Evolutionary conservation across 2,329 filamentous ascomycete genomes (phyloP).

Genomic region (Diaporthe aspalathi): DNA sequence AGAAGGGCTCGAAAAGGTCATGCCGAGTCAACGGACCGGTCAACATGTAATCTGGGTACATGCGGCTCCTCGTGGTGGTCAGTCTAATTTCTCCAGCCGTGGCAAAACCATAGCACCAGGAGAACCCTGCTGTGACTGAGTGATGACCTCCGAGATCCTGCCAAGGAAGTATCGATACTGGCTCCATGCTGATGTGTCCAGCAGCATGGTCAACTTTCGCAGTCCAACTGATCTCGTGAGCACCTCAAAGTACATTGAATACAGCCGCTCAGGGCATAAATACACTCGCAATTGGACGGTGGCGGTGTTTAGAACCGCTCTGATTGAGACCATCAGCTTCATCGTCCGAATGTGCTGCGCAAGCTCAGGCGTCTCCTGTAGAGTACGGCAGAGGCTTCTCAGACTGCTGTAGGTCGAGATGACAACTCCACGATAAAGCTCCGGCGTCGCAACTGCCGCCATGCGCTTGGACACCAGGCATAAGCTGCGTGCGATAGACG

Average conservation of each 20-base stretch:
- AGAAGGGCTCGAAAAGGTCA: neutral
- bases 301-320: too few species aligned
- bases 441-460: neutral
- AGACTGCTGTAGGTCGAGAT: fast-evolving
- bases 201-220: neutral
- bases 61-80: too few species aligned
- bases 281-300: too few species aligned
- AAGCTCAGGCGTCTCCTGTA: neutral
- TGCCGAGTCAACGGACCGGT: too few species aligned
- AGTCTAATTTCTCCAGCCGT: neutral
- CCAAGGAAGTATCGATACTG: fast-evolving
- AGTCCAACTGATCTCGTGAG: neutral
- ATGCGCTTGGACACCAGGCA: neutral
- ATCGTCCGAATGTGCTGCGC: neutral
- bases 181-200: neutral
- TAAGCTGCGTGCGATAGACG: neutral
- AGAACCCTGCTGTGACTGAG: neutral
- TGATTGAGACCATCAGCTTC: neutral
- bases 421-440: neutral
- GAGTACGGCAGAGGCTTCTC: neutral
- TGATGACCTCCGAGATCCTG: neutral
- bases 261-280: neutral
- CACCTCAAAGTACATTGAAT: neutral
- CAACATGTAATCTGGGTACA: too few species aligned
- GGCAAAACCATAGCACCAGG: neutral